phyloP scores from a whole-genome alignment of 108 stramenopile species.

The Conticribra weissflogii region DNA sequence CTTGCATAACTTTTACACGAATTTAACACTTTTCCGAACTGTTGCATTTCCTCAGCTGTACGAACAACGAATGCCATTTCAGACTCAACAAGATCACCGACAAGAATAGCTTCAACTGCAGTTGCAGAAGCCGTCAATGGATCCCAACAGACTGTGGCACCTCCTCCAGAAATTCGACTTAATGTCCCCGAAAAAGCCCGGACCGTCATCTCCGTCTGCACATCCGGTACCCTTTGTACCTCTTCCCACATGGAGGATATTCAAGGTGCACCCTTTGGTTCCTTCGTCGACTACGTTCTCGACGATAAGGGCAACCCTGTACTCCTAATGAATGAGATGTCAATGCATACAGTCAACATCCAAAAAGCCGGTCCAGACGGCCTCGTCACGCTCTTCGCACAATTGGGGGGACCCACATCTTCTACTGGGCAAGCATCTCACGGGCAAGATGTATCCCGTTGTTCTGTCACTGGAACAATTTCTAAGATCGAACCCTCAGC shows the following conservation, averaged over 20 bases:
- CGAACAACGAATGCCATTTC: conserved; percentile 3
- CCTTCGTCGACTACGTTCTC: conserved; percentile 96
- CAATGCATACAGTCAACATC: conserved; percentile 96
- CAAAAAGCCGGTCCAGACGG: conserved; percentile 45
- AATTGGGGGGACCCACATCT: conserved; percentile 54
- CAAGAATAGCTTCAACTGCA: conserved; percentile 44
- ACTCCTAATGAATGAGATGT: conserved; percentile 93
- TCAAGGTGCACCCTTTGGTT: conserved; percentile 92
- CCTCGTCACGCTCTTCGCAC: conserved; percentile 83
- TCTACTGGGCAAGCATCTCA: conserved; percentile 30
- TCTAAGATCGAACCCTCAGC: conserved; percentile 71
- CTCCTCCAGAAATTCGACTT: conserved; percentile 66
- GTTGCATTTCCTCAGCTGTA: no score
- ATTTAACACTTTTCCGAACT: not conserved
- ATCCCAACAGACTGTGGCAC: conserved; percentile 19
- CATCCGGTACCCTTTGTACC: conserved; percentile 88
- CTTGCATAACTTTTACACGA: not conserved
- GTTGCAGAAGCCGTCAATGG: conserved; percentile 40
- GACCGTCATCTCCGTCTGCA: conserved; percentile 84
- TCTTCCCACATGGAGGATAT: conserved; percentile 78
- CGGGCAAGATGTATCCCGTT: conserved; percentile 91
- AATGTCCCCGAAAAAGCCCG: conserved; percentile 87
- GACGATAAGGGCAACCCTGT: conserved; percentile 93
- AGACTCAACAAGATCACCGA: conserved; percentile 15
- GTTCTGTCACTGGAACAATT: conserved; percentile 89